Percentiles rank a stretch among this genome's conserved stretches.
These are phyloP conservation scores for Protomyces lactucae-debilis DNA, from an alignment of 1,139 yeast species.

Conservation along the genomic window DNA sequence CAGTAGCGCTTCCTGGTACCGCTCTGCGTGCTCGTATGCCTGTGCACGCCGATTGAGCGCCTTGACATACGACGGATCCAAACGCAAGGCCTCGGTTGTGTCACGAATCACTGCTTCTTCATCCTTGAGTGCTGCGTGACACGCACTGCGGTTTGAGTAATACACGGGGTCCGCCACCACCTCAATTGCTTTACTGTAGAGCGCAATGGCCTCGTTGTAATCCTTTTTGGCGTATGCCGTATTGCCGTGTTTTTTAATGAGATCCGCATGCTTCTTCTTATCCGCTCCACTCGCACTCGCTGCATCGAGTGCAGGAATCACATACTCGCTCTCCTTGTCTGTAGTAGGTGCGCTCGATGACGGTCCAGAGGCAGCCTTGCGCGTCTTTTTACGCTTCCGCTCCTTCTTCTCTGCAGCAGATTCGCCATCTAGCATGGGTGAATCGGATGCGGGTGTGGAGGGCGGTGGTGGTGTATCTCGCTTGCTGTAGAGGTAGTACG, in stretches of 20 bases:
- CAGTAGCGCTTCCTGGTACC: slow-evolving; percentile 78
- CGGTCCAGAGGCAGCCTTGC: slow-evolving; percentile 7
- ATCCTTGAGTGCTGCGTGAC: slow-evolving; percentile 76
- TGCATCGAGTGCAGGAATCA: slow-evolving; percentile 6
- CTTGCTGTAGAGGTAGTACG: slow-evolving; percentile 19
- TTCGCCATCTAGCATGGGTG: neutral
- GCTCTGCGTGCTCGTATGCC: slow-evolving; percentile 77
- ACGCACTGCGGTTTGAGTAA: slow-evolving; percentile 91
- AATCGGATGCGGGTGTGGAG: slow-evolving; percentile 1
- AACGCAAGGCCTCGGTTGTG: slow-evolving; percentile 74
- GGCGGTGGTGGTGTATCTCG: neutral
- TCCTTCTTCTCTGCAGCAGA: slow-evolving; percentile 21
- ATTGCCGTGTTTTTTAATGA: slow-evolving; percentile 88
- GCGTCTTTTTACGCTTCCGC: slow-evolving; percentile 25
- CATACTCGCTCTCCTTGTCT: neutral
- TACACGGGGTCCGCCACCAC: slow-evolving; percentile 69
- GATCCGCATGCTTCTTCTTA: slow-evolving; percentile 53
- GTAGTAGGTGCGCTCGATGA: neutral
- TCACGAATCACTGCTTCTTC: slow-evolving; percentile 81
- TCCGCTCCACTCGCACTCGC: slow-evolving; percentile 23
- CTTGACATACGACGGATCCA: slow-evolving; percentile 86
- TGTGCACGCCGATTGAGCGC: slow-evolving; percentile 67
- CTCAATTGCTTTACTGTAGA: slow-evolving; percentile 70
- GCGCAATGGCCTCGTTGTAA: slow-evolving; percentile 66
- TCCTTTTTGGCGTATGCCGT: slow-evolving; percentile 65